Evolutionary conservation across 2,329 filamentous ascomycete species (phyloP).

Genomic region (Proliferodiscus dingleyae): DNA sequence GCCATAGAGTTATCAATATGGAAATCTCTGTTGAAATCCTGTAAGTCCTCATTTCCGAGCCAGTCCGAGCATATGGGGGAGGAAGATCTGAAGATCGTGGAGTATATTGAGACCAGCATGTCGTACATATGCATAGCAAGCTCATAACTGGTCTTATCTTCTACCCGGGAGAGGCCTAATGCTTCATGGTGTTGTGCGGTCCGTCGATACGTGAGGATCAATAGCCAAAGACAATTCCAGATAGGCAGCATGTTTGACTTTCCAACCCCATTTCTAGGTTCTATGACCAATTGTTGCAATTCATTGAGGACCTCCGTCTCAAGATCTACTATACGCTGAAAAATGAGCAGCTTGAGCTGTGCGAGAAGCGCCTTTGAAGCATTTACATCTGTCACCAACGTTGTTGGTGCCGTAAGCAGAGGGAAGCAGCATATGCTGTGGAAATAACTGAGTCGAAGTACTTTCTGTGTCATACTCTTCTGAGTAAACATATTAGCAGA

Average conservation of each 20-base stretch:
- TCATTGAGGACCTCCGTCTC: not conserved
- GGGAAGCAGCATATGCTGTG: not conserved
- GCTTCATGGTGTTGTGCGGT: not conserved
- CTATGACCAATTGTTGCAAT: conserved; percentile 1
- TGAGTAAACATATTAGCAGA: not conserved
- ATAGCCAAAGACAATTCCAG: conserved; percentile 8
- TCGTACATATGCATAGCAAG: conserved; percentile 6
- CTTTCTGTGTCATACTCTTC: conserved; percentile 1
- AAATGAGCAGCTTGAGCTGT: not conserved
- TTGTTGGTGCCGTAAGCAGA: not conserved
- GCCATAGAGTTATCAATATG: not conserved
- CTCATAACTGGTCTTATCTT: not conserved
- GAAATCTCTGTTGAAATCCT: conserved; percentile 1
- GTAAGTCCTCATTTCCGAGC: conserved; percentile 1
- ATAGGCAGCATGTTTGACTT: conserved; percentile 4
- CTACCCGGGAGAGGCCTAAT: not conserved
- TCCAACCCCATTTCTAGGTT: conserved; percentile 1
- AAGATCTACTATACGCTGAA: not conserved
- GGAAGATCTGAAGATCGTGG: not conserved
- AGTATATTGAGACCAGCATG: conserved; percentile 9
- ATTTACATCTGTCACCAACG: not conserved
- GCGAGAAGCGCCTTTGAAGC: conserved; percentile 3
- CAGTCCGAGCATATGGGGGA: conserved; percentile 2
- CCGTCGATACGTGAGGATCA: conserved; percentile 4
- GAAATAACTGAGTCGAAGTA: conserved; percentile 3